Evolutionary conservation across 176 grass and related monocot species (phyloP), one percentile per base, ranked within the genome.

Genomic region (Oryza glumipatula): DNA sequence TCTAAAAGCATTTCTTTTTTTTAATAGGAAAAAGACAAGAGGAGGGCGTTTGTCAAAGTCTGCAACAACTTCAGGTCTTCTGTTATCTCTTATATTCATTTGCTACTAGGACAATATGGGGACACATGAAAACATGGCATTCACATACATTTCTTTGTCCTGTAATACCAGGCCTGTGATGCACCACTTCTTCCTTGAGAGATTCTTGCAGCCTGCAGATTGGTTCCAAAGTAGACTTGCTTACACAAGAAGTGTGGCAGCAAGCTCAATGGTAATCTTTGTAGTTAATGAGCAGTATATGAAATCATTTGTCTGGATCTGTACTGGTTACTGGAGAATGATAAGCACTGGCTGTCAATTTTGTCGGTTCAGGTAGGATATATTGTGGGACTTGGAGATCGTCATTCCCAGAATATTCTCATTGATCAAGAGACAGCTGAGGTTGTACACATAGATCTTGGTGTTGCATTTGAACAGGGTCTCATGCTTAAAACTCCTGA

Each of bases 391-490:
- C 90, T 98, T 82, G 96, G 96, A 86, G 96, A 95, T 93, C 82
- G 91, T 11, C 96, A 95, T 90, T 92, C 96, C 83, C 92, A 95
- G 96, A 98, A 98, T 84, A 93, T 95, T 92, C 93, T 98, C 77
- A 90, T 95, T 65, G 96, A 98, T 79, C 89, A 98, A 92, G 91
- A 94, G 46, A 98, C 96, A 19, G 93, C 96, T 2, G 96, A 98
- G 85, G 87, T 98, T 73, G 89, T 98, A 26, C 96, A 98, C 79
- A 98, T 94, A 66, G 96, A 95, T 90, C 91, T 98, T 90, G 95
- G 95, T 85, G 95, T 98, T 90, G 93, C 96, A 35, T 98, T 98
- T 88, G 96, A 98, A 80, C 96, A 95, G 76, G 96, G 96, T 73
- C 91, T 98, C 49, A 95, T 98, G 91, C 89, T 98, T 91, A 94